phyloP scores from a whole-genome alignment of 768 basidiomycete species.

The Boletus rubescentipes region DNA sequence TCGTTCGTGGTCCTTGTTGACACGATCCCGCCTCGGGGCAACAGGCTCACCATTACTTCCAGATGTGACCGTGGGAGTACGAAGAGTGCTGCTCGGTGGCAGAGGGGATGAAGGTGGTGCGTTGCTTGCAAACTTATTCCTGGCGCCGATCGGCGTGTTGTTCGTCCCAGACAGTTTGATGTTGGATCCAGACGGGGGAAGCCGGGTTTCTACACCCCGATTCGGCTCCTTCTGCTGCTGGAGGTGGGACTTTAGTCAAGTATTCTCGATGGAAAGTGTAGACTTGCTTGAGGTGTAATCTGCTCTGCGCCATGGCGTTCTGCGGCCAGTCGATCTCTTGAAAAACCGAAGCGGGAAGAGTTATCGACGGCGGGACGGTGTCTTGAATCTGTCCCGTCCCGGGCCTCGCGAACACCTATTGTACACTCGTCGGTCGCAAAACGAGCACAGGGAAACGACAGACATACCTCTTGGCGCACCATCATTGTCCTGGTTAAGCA shows the following conservation, averaged over 20 bases:
- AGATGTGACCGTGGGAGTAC: neutral
- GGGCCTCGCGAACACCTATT: constrained; percentile 19
- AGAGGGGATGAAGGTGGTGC: neutral
- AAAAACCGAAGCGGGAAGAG: constrained; percentile 13
- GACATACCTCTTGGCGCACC: constrained; percentile 15
- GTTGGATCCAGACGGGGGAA: constrained; percentile 14
- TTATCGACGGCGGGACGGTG: constrained; percentile 18
- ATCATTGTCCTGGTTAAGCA: constrained; percentile 29
- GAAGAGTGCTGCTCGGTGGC: constrained; percentile 2
- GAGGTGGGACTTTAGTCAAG: neutral
- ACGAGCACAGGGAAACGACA: neutral
- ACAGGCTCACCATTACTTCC: constrained; percentile 24
- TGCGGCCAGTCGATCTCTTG: constrained; percentile 16
- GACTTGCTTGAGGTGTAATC: constrained; percentile 17
- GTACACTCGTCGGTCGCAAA: neutral
- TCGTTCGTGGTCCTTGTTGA: constrained; percentile 21
- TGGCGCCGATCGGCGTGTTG: constrained; percentile 30
- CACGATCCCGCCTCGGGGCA: constrained; percentile 16
- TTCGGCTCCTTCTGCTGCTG: constrained; percentile 20
- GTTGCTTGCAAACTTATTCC: constrained; percentile 24
- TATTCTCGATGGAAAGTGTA: neutral
- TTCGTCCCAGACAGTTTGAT: constrained; percentile 34
- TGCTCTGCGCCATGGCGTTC: constrained; percentile 25
- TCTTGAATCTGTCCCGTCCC: constrained; percentile 19
- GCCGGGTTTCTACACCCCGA: constrained; percentile 15